Conservation (phyloP, 257 asterid genomes). For the Cruciata laevipes region DNA sequence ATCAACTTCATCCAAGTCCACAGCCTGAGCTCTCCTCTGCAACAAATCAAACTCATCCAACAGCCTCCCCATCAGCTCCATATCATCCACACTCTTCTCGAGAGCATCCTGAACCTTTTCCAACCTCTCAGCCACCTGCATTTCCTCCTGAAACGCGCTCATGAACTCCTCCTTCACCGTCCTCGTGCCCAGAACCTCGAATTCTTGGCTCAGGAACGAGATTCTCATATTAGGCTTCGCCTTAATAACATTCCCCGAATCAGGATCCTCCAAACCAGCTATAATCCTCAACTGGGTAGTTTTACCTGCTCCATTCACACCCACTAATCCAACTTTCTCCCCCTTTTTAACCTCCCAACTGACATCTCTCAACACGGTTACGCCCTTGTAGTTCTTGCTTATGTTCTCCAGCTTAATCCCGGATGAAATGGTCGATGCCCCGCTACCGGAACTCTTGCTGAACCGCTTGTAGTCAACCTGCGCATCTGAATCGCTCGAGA, state of each 20-base stretch:
- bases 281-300: constrained; percentile 92
- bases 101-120: constrained; percentile 94
- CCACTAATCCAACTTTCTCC: constrained; percentile 89
- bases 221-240: constrained; percentile 75
- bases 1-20: constrained; percentile 85
- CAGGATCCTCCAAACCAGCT: constrained; percentile 83
- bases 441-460: constrained; percentile 32
- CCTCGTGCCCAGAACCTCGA: constrained; percentile 68
- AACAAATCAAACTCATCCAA: constrained; percentile 97
- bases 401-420: constrained; percentile 84
- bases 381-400: constrained; percentile 74
- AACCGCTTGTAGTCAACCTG: constrained; percentile 42
- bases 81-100: constrained; percentile 85
- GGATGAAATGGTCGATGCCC: constrained; percentile 83
- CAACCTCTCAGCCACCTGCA: constrained; percentile 78
- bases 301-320: constrained; percentile 97
- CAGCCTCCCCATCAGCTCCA: constrained; percentile 92
- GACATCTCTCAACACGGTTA: constrained; percentile 74
- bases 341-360: constrained; percentile 94
- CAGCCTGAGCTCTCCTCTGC: constrained; percentile 97
- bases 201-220: constrained; percentile 84
- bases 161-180: constrained; percentile 86
- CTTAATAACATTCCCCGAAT: constrained; percentile 85
- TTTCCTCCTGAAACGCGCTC: constrained; percentile 94
- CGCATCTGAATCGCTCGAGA: constrained; percentile 31